Base-by-base conservation (phyloP, 1,139 yeast species). In the Diutina catenulata region DNA sequence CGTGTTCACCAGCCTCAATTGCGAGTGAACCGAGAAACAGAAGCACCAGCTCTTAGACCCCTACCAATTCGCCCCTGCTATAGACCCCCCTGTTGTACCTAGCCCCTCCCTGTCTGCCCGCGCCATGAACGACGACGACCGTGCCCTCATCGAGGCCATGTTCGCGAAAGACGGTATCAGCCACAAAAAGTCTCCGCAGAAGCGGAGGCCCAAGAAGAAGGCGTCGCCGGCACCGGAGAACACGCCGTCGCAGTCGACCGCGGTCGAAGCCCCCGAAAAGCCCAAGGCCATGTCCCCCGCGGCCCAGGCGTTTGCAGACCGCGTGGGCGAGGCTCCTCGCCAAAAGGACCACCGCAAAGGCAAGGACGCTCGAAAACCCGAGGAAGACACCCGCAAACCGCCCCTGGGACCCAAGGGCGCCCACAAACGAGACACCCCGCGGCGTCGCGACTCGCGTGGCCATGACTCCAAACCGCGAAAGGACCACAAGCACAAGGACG, bases 121-220 rank as follows among this genome's bases (percentile, higher is more conserved):
- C 2, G 21, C 5, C 15, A 31, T 31, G 35, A 31, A 31, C 22
- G 25, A 21, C 24, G 25, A 31, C 10, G 35, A 31, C 8, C 20
- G 35, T 5, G 35, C 24, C n/a, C 35, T 31, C 16, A 31, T 31
- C 14, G 35, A 31, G 15, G 35, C 10, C 11, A 21, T 21, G 24
- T 31, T 31, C 21, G 35, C 35, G 19, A n/a, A 21, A 21, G 35
- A 31, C 13, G 35, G 35, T 19, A 31, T 31, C 14, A 15, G 15
- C 4, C 35, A 31, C 8, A 31, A 31, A 11, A 18, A 19, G 15
- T 5, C 11, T 5, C 21, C 21, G 23, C 15, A 22, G 9, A 18
- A 11, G 9, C 18, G 19, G 21, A 22, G 33, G 9, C 21, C 23
- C 5, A n/a, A n/a, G 5, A 29, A 19, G 15, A 28, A 28, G 9